Conservation (phyloP, 164 flowering plant genomes). For the Piper betle region DNA sequence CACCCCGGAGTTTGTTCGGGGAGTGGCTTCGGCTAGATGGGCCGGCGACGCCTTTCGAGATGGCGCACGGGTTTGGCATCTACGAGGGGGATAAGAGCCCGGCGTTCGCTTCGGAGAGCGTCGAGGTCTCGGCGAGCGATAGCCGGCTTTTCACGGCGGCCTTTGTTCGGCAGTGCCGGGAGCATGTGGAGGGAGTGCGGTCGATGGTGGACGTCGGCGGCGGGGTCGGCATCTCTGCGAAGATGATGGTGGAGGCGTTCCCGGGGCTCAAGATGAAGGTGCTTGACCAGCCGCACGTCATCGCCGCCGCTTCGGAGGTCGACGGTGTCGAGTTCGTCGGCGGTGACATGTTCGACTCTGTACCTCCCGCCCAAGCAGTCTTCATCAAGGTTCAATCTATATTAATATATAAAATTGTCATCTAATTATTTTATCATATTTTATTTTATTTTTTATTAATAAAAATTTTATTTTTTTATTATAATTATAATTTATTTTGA, state of each 20-base stretch:
- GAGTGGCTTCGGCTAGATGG: not conserved
- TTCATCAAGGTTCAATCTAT: constrained; percentile 1
- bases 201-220: constrained; percentile 3
- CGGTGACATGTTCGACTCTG: constrained; percentile 4
- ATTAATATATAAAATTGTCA: too few species aligned
- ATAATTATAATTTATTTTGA: too few species aligned
- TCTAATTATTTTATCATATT: too few species aligned
- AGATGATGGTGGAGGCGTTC: not conserved
- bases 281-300: not conserved
- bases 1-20: not conserved
- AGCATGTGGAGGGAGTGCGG: not conserved
- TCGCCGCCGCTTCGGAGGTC: not conserved
- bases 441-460: too few species aligned
- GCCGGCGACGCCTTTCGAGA: not conserved
- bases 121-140: constrained; percentile 3
- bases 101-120: not conserved
- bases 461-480: too few species aligned
- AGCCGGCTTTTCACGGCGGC: not conserved
- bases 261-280: constrained; percentile 1
- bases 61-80: not conserved
- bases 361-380: constrained; percentile 1
- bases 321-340: not conserved
- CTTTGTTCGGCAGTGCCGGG: constrained; percentile 1
- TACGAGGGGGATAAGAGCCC: constrained; percentile 1
- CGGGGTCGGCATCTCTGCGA: not conserved